These are phyloP conservation scores for Dipodascopsis tothii DNA, from an alignment of 805 yeast genomes.

Conservation along the genomic window DNA sequence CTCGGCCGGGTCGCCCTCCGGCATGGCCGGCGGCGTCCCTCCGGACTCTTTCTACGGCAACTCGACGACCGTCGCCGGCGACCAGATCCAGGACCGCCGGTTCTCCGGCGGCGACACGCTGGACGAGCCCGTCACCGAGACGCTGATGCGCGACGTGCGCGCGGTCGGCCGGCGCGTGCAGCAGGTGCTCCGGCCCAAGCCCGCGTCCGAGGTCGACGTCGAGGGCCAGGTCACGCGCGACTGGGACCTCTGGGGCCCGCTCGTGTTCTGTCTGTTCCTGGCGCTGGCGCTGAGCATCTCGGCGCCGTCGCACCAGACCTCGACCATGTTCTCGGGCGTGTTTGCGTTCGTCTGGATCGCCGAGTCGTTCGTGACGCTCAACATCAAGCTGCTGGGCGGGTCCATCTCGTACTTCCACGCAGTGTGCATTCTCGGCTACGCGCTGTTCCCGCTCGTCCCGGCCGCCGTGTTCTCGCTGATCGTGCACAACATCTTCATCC, in stretches of 20 bases:
- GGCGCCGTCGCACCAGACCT: constrained; percentile 38
- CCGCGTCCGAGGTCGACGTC: constrained; percentile 22
- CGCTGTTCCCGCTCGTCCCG: constrained; percentile 55
- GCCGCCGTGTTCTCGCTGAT: constrained; percentile 46
- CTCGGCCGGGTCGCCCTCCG: constrained; percentile 1
- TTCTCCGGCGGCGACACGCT: constrained; percentile 64
- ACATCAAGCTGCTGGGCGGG: constrained; percentile 56
- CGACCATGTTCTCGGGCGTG: constrained; percentile 56
- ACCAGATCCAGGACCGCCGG: constrained; percentile 39
- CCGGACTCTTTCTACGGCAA: constrained; percentile 1
- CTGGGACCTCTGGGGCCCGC: constrained; percentile 61
- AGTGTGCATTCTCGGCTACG: constrained; percentile 62
- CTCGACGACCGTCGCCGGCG: constrained; percentile 20
- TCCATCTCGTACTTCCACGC: constrained; percentile 61
- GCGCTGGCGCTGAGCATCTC: constrained; percentile 43
- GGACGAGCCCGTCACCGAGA: constrained; percentile 59
- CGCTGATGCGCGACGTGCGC: constrained; percentile 43
- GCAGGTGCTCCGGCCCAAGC: constrained; percentile 39
- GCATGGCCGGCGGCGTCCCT: neutral
- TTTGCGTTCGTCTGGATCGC: constrained; percentile 60
- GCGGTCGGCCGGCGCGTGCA: constrained; percentile 40
- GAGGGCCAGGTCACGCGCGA: constrained; percentile 33
- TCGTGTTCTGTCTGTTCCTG: constrained; percentile 51
- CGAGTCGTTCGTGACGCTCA: constrained; percentile 51
- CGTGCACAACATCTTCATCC: constrained; percentile 42